phyloP scores from a whole-genome alignment of 2,329 filamentous ascomycete species.

The Beauveria bassiana region DNA sequence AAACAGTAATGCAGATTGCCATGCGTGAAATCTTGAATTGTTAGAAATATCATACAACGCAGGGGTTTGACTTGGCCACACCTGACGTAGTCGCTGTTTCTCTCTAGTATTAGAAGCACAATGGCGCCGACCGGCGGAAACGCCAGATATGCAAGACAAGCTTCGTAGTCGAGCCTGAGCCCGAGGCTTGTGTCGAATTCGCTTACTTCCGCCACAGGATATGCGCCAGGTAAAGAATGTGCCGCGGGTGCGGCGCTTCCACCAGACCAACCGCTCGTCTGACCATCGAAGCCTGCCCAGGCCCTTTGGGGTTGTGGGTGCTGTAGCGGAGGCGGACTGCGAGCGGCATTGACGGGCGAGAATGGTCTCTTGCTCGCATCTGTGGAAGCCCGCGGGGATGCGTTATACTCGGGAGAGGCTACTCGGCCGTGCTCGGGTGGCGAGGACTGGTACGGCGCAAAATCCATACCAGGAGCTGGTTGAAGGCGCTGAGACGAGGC shows the following conservation, averaged over 20 bases:
- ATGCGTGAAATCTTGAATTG: constrained; percentile 69
- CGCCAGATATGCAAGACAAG: constrained; percentile 78
- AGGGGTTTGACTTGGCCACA: constrained; percentile 30
- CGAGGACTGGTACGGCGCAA: constrained; percentile 92
- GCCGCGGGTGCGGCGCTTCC: constrained; percentile 15
- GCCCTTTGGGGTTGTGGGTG: constrained; percentile 50
- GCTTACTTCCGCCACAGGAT: constrained; percentile 48
- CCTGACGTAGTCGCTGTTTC: constrained; percentile 96
- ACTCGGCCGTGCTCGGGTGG: constrained; percentile 78
- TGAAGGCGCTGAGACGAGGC: not conserved
- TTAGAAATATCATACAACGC: not conserved
- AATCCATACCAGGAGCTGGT: constrained; percentile 57
- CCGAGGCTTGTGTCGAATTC: constrained; percentile 90
- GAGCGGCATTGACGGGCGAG: constrained; percentile 39
- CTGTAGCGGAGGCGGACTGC: constrained; percentile 33
- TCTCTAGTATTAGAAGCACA: constrained; percentile 74
- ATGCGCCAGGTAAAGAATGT: constrained; percentile 27
- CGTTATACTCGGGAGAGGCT: constrained; percentile 55
- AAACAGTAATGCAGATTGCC: constrained; percentile 85
- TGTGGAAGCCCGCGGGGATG: constrained; percentile 49
- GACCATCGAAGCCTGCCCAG: constrained; percentile 38
- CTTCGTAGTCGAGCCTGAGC: constrained; percentile 81
- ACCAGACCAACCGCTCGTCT: constrained; percentile 22
- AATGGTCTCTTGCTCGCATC: constrained; percentile 45
- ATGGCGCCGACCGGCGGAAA: constrained; percentile 82